These are phyloP conservation scores for Aurifilum marmelostoma DNA, from an alignment of 2,329 filamentous ascomycete genomes.

Conservation along the genomic window DNA sequence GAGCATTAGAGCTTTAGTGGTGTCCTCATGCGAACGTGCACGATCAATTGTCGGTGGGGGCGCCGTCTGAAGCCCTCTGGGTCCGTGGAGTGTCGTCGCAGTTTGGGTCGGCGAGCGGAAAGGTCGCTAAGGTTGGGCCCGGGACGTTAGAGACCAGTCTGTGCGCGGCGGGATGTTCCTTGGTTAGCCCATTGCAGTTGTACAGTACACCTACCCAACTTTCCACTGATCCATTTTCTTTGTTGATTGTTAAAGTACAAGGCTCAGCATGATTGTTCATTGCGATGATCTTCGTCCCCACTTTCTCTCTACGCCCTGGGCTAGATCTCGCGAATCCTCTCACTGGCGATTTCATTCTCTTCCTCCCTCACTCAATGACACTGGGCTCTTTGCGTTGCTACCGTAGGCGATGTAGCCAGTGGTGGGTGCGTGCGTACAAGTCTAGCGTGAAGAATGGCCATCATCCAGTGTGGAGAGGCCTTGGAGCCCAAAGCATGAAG, in stretches of 20 bases:
- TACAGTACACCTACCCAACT: not conserved
- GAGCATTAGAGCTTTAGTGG: not conserved
- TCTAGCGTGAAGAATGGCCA: conserved; percentile 5
- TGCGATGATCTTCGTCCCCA: conserved; percentile 17
- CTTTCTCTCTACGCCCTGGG: not conserved
- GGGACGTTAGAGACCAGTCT: conserved; percentile 35
- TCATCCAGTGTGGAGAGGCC: not conserved
- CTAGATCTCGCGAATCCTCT: not conserved
- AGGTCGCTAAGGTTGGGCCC: conserved; percentile 19
- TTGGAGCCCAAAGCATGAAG: conserved; percentile 8
- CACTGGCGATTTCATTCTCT: not conserved
- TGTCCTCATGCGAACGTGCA: not conserved
- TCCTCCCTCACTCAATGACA: not conserved
- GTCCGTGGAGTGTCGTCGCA: conserved; percentile 17
- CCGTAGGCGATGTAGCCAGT: not conserved
- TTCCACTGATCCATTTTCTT: conserved; percentile 34
- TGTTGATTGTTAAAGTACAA: conserved; percentile 32
- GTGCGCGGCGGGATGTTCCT: conserved; percentile 34
- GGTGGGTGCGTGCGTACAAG: not conserved
- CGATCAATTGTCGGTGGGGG: not conserved
- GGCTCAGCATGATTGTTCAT: conserved; percentile 32
- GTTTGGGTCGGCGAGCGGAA: conserved; percentile 23
- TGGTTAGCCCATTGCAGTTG: conserved; percentile 13
- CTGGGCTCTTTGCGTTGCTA: not conserved
- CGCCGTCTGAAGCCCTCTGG: not conserved